Base-by-base conservation (phyloP, 2,329 filamentous ascomycete species). In the Paecilomyces sp. region DNA sequence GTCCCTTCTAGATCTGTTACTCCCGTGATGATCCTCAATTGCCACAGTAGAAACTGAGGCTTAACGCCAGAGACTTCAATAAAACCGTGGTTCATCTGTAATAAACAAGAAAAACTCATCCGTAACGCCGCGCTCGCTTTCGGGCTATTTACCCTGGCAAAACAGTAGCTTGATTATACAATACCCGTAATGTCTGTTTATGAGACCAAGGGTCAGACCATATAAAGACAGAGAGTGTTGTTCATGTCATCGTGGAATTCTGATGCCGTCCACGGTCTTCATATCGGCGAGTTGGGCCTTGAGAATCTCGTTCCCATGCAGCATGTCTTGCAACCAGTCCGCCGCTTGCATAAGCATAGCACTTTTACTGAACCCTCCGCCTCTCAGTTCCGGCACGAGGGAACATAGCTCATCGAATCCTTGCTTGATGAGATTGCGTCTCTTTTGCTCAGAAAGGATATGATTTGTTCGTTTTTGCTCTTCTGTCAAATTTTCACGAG, bases 381-480 rank as follows among this genome's bases (percentile, higher is more conserved):
- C 86, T 58, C 83, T 83, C 11, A 95, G 80, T 15, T 86, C 88
- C 0, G 92, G 91, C 0, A 96, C 89, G 24, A 95, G 79, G 30
- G 85, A 81, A 64, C 85, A 85, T n/a, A 96, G 77, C 60, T 93
- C 89, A 52, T 92, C 88, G 66, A 93, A 96, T 0, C 90, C 90
- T 64, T 89, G 84, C 69, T 91, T 89, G 68, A 93, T 93, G 54
- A 92, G 79, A 28, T 90, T 91, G 55, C 91, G 83, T 34, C 92
- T 84, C 74, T 94, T 95, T 75, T 96, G 90, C 71, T 95, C 91
- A 57, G 91, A 94, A 57, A 87, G 82, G 64, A 96, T 94, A 70
- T 95, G 91, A 66, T 96, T 96, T 68, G 87, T 88, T 54, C 90
- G 82, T 74, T 93, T 94, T 74, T 94, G 89, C 61, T 89, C 87